These are phyloP conservation scores for Ilex paraguariensis DNA, from an alignment of 305 asterid species.

Conservation along the genomic window DNA sequence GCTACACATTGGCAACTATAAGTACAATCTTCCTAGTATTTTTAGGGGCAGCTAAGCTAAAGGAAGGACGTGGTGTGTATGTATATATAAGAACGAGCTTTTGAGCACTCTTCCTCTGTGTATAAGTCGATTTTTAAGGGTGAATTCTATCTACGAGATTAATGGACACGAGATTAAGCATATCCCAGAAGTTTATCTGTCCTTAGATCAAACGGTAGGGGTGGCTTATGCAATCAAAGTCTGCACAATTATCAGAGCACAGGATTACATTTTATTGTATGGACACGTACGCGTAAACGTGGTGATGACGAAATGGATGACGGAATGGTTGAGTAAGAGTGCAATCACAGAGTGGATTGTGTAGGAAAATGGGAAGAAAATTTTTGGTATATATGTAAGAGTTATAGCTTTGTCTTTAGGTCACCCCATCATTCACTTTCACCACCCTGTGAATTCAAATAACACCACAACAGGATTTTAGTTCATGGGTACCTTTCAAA, in stretches of 20 bases:
- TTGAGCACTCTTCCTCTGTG: too few relatives aligned
- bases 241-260: neutral
- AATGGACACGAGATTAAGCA: too few relatives aligned
- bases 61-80: too few relatives aligned
- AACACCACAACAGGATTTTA: conserved; percentile 45
- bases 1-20: too few relatives aligned
- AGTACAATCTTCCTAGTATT: too few relatives aligned
- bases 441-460: conserved; percentile 28
- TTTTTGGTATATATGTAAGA: neutral
- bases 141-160: too few relatives aligned
- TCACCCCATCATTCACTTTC: conserved; percentile 26
- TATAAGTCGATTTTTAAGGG: too few relatives aligned
- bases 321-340: conserved; percentile 66
- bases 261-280: neutral
- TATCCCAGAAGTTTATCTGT: too few relatives aligned
- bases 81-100: too few relatives aligned
- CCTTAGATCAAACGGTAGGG: too few relatives aligned
- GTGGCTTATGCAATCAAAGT: neutral
- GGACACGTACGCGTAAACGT: conserved; percentile 41
- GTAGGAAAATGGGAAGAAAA: conserved; percentile 26
- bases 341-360: conserved; percentile 43
- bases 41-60: too few relatives aligned
- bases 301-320: conserved; percentile 55
- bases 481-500: conserved; percentile 59
- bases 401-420: conserved; percentile 37